Evolutionary conservation across 331 rosid genomes (phyloP).

Genomic region (Ulmus americana): DNA sequence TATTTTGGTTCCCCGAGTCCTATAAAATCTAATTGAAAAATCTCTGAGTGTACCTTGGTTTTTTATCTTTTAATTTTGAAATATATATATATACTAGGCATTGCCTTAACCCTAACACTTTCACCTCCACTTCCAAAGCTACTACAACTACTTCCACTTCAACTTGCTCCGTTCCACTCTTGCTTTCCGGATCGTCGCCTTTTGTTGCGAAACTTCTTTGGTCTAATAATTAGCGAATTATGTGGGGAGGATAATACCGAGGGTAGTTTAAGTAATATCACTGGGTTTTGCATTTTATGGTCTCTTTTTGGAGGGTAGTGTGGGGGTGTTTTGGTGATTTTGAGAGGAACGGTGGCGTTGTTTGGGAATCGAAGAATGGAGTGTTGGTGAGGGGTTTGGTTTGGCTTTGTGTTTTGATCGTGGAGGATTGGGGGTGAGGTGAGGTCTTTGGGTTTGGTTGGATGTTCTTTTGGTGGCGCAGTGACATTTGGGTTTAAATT

Average conservation of each 20-base stretch:
- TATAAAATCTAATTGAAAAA: no score
- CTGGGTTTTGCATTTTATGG: constrained; percentile 29
- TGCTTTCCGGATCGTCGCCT: constrained; percentile 3
- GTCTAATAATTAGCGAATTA: constrained; percentile 1
- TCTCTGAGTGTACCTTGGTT: no score
- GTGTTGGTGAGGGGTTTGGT: neutral
- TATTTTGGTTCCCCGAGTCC: no score
- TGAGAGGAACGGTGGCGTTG: neutral
- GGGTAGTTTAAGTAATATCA: constrained; percentile 26
- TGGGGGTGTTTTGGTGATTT: constrained; percentile 51
- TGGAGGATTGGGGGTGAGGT: constrained; percentile 3
- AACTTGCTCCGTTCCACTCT: constrained; percentile 5
- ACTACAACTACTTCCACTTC: neutral
- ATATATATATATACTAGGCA: constrained; percentile 39
- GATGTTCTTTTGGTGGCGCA: constrained; percentile 26
- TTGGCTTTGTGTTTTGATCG: neutral
- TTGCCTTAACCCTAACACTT: constrained; percentile 27
- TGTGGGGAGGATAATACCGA: constrained; percentile 19
- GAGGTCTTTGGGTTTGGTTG: constrained; percentile 17
- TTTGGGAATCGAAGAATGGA: neutral
- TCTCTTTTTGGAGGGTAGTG: neutral
- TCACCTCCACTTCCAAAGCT: constrained; percentile 1
- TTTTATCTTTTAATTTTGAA: no score
- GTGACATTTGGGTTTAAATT: neutral
- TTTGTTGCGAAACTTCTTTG: neutral